phyloP scores from a whole-genome alignment of 2,329 filamentous ascomycete genomes.

The Orbilia ellipsospora region DNA sequence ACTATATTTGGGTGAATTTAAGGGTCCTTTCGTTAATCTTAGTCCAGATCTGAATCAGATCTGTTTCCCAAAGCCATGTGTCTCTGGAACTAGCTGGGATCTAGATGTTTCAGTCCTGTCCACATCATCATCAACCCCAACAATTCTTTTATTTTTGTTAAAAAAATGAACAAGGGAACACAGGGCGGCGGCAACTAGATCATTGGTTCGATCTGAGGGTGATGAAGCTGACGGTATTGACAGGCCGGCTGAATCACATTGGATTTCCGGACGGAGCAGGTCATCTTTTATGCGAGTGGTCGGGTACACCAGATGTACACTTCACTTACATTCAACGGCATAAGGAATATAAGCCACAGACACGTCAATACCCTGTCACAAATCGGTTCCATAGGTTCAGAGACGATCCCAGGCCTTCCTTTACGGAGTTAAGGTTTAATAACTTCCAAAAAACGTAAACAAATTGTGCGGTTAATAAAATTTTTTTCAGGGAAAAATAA shows the following conservation, averaged over 20 bases:
- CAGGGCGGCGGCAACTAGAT: slow-evolving; percentile 12
- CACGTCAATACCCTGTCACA: slow-evolving; percentile 34
- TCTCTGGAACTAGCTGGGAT: slow-evolving; percentile 16
- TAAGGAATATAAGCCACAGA: slow-evolving; percentile 41
- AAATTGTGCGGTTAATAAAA: neutral
- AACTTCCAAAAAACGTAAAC: neutral
- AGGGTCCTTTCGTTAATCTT: slow-evolving; percentile 17
- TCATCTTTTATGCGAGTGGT: neutral
- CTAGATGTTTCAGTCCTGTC: slow-evolving; percentile 12
- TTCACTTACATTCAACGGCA: slow-evolving; percentile 14
- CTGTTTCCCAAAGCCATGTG: slow-evolving; percentile 2
- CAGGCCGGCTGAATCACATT: slow-evolving; percentile 11
- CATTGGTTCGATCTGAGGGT: slow-evolving; percentile 28
- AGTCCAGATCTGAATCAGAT: slow-evolving; percentile 3
- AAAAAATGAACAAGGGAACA: neutral
- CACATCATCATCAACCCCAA: neutral
- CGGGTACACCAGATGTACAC: neutral
- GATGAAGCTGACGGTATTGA: slow-evolving; percentile 14
- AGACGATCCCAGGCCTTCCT: neutral
- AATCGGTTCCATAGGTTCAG: slow-evolving; percentile 19
- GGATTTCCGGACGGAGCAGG: slow-evolving; percentile 11
- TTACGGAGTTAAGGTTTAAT: neutral
- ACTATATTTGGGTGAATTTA: slow-evolving; percentile 6
- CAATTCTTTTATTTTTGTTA: neutral
- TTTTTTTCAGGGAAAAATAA: neutral